Evolutionary conservation across 2,329 filamentous ascomycete genomes (phyloP).

Genomic region (Aureobasidium pullulans): DNA sequence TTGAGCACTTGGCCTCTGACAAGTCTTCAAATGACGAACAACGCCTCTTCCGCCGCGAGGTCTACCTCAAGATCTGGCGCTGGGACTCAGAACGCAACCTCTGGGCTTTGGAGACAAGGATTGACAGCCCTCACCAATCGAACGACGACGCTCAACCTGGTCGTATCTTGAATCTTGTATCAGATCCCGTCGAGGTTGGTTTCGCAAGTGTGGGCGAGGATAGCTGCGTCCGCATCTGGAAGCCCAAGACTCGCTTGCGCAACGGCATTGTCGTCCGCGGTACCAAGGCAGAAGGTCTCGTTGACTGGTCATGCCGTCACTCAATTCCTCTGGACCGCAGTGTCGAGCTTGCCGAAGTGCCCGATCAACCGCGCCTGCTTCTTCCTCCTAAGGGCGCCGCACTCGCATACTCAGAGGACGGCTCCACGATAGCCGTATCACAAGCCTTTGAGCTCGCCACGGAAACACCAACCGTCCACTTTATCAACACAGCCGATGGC

Average conservation of each 20-base stretch:
- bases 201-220: constrained; percentile 86
- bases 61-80: constrained; percentile 87
- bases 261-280: constrained; percentile 60
- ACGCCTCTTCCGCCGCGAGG: constrained; percentile 52
- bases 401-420: constrained; percentile 74
- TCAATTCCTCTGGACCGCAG: constrained; percentile 28
- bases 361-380: background rate
- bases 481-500: constrained; percentile 68
- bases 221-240: constrained; percentile 71
- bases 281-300: constrained; percentile 50
- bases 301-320: constrained; percentile 65
- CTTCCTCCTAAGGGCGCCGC: constrained; percentile 45
- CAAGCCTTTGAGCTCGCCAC: constrained; percentile 33
- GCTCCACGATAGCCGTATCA: constrained; percentile 67
- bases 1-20: constrained; percentile 47
- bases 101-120: constrained; percentile 72
- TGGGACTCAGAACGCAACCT: constrained; percentile 46
- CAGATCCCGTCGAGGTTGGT: constrained; percentile 59
- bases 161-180: constrained; percentile 63
- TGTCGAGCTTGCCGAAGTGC: constrained; percentile 10
- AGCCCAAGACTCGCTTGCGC: constrained; percentile 60
- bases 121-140: constrained; percentile 69
- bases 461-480: constrained; percentile 58
- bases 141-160: constrained; percentile 42
- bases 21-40: constrained; percentile 32